Base-by-base conservation (phyloP, 2,329 filamentous ascomycete species). In the Colletotrichum limetticola region DNA sequence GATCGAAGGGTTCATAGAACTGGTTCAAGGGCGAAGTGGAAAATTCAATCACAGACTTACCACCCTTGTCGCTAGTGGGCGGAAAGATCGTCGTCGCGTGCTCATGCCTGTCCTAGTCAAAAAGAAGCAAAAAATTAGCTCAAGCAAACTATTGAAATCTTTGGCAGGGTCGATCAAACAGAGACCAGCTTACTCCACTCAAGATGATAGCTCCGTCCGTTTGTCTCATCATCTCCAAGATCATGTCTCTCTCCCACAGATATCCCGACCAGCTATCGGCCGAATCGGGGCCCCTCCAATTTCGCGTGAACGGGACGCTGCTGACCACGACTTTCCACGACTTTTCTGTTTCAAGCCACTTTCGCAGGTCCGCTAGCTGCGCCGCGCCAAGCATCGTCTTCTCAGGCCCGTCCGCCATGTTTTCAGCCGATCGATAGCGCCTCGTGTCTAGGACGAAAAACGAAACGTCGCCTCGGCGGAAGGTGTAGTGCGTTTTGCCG, bases 361-460 rank as follows among this genome's bases (percentile, higher is more conserved):
- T 76, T 0, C 92, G 83, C 0, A 94, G 84, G 60, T 91, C 90
- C 8, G 84, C 78, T 0, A 92, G 86, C 76, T 94, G 91, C 2
- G 84, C 82, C 1, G 81, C 76, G 9, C 91, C 91, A 1, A 94
- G 87, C 85, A 93, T 93, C 1, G 90, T 90, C 60, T 76, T 77
- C 3, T 22, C 52, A 12, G 71, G 70, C 11, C 87, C 85, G 24
- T 85, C 84, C 7, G 82, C 80, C 67, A 85, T 77, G 1, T 80
- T 80, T 11, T 78, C 78, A 63, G 82, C 82, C 19, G 84, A 86
- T 4, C 87, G 83, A 7, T 89, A 90, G 46, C 90, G 87, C 22
- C 91, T 87, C 0, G 91, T 93, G 77, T 94, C 91, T 30, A 93
- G 83, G 78, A 93, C 86, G 84, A 93, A 94, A 82, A 93, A 93